Conservation (phyloP, 2,329 filamentous ascomycete genomes). For the Zymoseptoria passerinii region DNA sequence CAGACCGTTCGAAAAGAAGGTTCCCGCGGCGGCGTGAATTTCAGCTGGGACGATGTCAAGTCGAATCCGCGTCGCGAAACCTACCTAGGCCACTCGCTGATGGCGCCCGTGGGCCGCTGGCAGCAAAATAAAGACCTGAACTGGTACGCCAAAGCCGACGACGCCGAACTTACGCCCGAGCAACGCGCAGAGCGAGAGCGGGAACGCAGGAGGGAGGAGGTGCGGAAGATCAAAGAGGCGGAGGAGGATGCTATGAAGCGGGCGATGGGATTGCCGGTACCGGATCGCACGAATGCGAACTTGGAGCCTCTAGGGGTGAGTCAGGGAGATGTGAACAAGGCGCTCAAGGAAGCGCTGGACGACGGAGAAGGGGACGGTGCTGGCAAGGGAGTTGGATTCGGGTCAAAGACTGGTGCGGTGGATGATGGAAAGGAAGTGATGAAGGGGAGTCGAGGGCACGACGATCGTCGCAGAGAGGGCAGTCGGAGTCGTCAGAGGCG, state of each 20-base stretch:
- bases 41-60: constrained; percentile 94
- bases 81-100: constrained; percentile 81
- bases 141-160: constrained; percentile 57
- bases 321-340: constrained; percentile 49
- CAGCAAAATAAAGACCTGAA: constrained; percentile 64
- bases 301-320: constrained; percentile 51
- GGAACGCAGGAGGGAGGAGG: constrained; percentile 62
- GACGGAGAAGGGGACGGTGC: constrained; percentile 32
- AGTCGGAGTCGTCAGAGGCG: constrained; percentile 19
- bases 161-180: constrained; percentile 41
- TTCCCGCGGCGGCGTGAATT: constrained; percentile 83
- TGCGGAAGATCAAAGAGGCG: constrained; percentile 74
- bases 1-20: constrained; percentile 87
- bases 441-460: constrained; percentile 13
- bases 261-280: constrained; percentile 71
- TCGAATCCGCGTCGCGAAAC: constrained; percentile 81
- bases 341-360: constrained; percentile 41
- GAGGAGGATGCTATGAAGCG: constrained; percentile 85
- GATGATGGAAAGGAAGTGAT: constrained; percentile 10
- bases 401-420: neutral
- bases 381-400: constrained; percentile 26
- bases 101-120: constrained; percentile 85
- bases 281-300: constrained; percentile 58
- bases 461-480: constrained; percentile 19
- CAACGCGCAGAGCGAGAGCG: constrained; percentile 54